Evolutionary conservation across 331 rosid species (phyloP).

Genomic region (Dryas integrifolia): DNA sequence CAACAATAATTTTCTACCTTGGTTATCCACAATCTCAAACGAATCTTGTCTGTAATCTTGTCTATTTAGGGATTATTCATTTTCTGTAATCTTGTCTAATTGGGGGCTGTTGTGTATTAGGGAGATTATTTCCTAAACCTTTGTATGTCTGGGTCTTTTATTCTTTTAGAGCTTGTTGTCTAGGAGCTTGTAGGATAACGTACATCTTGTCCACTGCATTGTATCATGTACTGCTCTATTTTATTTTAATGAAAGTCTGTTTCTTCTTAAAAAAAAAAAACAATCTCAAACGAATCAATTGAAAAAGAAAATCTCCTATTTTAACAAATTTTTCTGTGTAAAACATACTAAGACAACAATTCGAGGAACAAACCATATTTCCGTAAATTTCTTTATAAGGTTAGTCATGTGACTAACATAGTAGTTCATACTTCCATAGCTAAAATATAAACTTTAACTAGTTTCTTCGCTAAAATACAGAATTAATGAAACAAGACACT

Average conservation of each 20-base stretch:
- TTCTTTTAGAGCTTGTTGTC: too few relatives aligned
- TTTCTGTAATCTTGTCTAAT: too few relatives aligned
- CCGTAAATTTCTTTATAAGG: neutral
- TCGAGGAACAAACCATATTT: neutral
- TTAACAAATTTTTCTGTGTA: neutral
- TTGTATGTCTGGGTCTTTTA: too few relatives aligned
- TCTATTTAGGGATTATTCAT: too few relatives aligned
- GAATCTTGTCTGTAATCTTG: neutral
- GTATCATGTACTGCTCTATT: too few relatives aligned
- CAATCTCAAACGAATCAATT: neutral
- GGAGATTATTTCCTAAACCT: too few relatives aligned
- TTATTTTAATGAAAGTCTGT: too few relatives aligned
- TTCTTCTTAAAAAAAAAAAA: too few relatives aligned
- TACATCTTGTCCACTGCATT: too few relatives aligned
- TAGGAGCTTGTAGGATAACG: too few relatives aligned
- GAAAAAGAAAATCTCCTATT: neutral
- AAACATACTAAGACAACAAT: neutral
- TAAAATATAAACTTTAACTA: neutral
- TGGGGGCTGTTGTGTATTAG: too few relatives aligned
- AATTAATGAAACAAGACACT: constrained; percentile 1
- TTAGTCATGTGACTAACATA: neutral
- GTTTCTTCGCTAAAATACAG: neutral
- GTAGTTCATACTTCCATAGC: neutral
- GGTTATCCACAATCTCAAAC: neutral
- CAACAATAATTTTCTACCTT: neutral